Evolutionary conservation across 2,329 filamentous ascomycete species (phyloP), one percentile per base, ranked within the genome.

Genomic region (Stagonosporopsis vannaccii): DNA sequence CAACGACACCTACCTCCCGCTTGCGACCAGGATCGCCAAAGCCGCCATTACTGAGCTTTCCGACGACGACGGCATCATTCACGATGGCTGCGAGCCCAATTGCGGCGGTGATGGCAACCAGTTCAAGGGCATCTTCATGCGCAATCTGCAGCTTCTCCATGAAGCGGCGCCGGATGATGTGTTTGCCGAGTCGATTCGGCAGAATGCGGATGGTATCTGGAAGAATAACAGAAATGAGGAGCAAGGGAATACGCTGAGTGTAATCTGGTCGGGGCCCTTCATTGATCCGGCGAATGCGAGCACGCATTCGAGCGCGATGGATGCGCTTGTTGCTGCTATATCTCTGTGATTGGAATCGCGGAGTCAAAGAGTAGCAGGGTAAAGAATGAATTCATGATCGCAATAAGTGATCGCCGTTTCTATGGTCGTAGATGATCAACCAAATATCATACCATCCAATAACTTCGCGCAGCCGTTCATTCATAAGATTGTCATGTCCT

Each of bases 91-190:
- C 42, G 77, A 75, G 28, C 71, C 65, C 0, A 56, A 71, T 9
- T 79, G 77, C 41, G 77, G 76, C 20, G 69, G 49, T 11, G 77
- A 79, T 42, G 82, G 80, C 1, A 80, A 84, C 30, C 86, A 90
- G 66, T 92, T 91, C 81, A 91, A 92, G 74, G 89, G 89, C 3
- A 79, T 91, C 32, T 90, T 91, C 60, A 80, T 85, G 15, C 82
- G 87, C 19, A 90, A 90, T 67, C 75, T 92, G 19, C 79, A 81
- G 30, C 82, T 84, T 51, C 73, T 92, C 30, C 79, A 88, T 20
- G 67, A 75, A 1, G 82, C 74, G 2, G 81, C 80, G 1, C 83
- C 84, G 0, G 76, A 82, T 33, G 70, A 78, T 3, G 70, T 71
- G 9, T 88, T 86, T 66, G 76, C 74, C 12, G 69, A 76, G 2